phyloP scores from a whole-genome alignment of 2,329 filamentous ascomycete species.

The Colletotrichum acutatum region DNA sequence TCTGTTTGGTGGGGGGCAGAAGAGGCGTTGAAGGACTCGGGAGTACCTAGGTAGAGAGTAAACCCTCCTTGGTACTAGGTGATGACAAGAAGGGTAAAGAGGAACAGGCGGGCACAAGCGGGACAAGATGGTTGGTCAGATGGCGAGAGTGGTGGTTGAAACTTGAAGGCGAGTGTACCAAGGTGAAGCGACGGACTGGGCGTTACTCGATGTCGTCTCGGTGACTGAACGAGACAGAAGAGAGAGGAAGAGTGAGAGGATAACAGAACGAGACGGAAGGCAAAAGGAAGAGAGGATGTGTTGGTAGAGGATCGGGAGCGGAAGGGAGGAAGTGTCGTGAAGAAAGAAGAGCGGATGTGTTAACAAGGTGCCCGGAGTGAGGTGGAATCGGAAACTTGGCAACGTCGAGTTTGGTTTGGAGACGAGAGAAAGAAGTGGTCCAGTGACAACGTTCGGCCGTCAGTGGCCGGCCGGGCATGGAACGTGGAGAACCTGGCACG shows the following conservation, averaged over 20 bases:
- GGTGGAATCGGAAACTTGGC: neutral
- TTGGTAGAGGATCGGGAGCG: neutral
- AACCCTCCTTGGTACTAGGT: constrained; percentile 3
- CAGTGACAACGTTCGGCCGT: neutral
- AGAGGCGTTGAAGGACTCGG: neutral
- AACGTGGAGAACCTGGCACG: neutral
- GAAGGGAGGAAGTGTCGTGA: neutral
- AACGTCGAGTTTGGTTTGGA: neutral
- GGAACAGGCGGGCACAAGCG: constrained; percentile 26
- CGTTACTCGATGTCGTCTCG: neutral
- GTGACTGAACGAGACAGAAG: neutral
- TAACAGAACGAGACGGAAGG: neutral
- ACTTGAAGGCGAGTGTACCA: constrained; percentile 1
- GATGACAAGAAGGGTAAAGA: constrained; percentile 23
- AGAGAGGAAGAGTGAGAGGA: neutral
- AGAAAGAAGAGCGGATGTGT: neutral
- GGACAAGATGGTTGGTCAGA: constrained; percentile 18
- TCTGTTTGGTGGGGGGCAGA: neutral
- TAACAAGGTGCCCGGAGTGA: too few relatives aligned
- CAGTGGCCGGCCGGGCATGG: neutral
- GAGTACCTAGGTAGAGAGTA: neutral
- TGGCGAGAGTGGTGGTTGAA: constrained; percentile 10
- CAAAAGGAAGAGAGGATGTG: neutral
- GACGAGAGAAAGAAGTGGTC: neutral
- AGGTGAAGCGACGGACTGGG: constrained; percentile 29